Base-by-base conservation (phyloP, 176 grass and related monocot genomes). In the Ampelocalamus luodianensis region DNA sequence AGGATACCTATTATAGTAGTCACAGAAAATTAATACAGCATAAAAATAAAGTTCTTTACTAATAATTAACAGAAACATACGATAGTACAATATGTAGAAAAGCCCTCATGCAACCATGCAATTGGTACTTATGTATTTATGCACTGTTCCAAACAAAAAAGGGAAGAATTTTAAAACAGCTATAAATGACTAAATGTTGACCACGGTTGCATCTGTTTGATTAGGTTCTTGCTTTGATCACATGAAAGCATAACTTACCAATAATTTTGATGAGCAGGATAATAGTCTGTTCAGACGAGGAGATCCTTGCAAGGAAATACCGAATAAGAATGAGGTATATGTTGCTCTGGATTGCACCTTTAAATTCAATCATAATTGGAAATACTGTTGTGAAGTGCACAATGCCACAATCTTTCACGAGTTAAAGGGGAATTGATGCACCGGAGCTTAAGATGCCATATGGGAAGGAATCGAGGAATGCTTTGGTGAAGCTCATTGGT, bases 311-410 rank as follows among this genome's bases (percentile, higher is more conserved):
- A 45, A 45, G 50, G 51, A 90, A 92, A 81, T 94, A 94, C 54
- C 80, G 88, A 74, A 90, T 97, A 29, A 89, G 92, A 83, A 84
- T 97, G 77, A 92, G 88, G 92, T 92, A 90, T 43, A 11, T 10
- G 15, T 68, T 65, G 5, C 12, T 64, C 20, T 34, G 69, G 38
- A 76, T 8, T 77, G 58, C 8, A 71, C 24, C 45, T 88, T 51
- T 42, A 45, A 0, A 17, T 29, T 40, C 42, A 61, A 18, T 20
- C 48, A 23, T 29, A 71, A 12, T 10, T 4, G 4, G 38, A 20
- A 68, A 43, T 38, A 58, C 10, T 37, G 61, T 58, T 79, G 9
- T 73, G 59, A 79, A 27, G 66, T 67, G 46, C 40, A 79, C 2
- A 2, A 34, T 34, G 32, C 32, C 32, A 34, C 32, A 20, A 4